Evolutionary conservation across 2,329 filamentous ascomycete genomes (phyloP).

Genomic region (Trichoderma aggressivum): DNA sequence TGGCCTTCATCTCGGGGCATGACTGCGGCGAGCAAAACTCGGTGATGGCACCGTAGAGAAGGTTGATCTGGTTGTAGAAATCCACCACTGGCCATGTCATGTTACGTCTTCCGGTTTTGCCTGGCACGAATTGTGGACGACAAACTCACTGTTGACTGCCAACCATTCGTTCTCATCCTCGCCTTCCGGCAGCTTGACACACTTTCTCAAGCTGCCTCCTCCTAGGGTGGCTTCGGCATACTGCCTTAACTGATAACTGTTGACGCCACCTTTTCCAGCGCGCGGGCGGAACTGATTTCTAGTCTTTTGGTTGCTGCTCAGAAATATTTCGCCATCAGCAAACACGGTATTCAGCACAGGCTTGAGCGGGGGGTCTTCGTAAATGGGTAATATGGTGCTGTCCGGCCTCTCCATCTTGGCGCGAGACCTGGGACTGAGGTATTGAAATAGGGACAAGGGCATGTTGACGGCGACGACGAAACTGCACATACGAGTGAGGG

Average conservation of each 20-base stretch:
- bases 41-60: conserved; percentile 97
- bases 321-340: conserved; percentile 30
- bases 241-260: conserved; percentile 87
- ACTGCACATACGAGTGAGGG: conserved; percentile 8
- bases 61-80: conserved; percentile 99
- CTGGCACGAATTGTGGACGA: too few relatives aligned
- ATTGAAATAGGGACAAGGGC: conserved; percentile 29
- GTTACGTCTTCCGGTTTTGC: neutral
- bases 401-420: conserved; percentile 32
- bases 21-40: conserved; percentile 98
- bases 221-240: conserved; percentile 97
- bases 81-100: conserved; percentile 71
- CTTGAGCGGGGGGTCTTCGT: conserved; percentile 28
- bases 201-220: conserved; percentile 90
- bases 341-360: conserved; percentile 22
- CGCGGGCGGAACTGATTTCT: conserved; percentile 90
- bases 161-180: conserved; percentile 98
- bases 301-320: conserved; percentile 74
- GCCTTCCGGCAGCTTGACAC: conserved; percentile 93
- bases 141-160: conserved; percentile 82
- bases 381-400: conserved; percentile 32
- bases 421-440: conserved; percentile 34
- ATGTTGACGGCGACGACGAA: conserved; percentile 22
- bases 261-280: conserved; percentile 81
- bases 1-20: conserved; percentile 99